Conservation (phyloP, 2,329 filamentous ascomycete genomes). For the Fusarium armeniacum region DNA sequence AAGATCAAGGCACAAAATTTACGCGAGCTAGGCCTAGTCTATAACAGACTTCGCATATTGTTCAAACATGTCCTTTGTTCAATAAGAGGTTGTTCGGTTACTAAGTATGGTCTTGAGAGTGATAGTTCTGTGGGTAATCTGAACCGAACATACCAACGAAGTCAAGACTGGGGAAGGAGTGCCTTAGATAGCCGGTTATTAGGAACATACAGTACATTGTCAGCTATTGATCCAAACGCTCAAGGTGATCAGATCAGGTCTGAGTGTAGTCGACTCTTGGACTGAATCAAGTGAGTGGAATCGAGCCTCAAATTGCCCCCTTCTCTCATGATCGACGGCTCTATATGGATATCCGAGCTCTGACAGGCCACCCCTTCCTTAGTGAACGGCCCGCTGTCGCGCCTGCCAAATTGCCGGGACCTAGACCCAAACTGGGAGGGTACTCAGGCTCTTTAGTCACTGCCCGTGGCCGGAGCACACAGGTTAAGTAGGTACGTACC, state of each 20-base stretch:
- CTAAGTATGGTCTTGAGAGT: neutral
- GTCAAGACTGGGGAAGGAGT: neutral
- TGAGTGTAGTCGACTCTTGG: neutral
- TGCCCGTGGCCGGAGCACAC: neutral
- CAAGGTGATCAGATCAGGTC: neutral
- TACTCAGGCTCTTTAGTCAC: neutral
- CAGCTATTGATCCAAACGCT: neutral
- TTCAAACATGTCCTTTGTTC: neutral
- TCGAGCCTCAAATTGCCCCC: neutral
- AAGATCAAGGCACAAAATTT: neutral
- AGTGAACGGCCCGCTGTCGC: conserved; percentile 23
- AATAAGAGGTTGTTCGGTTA: neutral
- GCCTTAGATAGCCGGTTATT: neutral
- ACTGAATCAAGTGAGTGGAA: neutral
- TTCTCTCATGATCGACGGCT: conserved; percentile 5
- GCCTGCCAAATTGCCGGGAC: conserved; percentile 26
- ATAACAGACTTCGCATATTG: neutral
- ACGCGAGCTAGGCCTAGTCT: neutral
- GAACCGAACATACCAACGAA: neutral
- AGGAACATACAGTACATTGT: neutral
- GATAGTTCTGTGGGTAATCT: neutral
- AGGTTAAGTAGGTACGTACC: neutral
- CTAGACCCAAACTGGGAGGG: conserved; percentile 27
- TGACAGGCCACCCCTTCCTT: conserved; percentile 29
- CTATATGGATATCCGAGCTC: neutral